Evolutionary conservation across 192 early-diverging fungal species (phyloP), one percentile per base, ranked within the genome.

Genomic region (Dimargaris xerosporica): DNA sequence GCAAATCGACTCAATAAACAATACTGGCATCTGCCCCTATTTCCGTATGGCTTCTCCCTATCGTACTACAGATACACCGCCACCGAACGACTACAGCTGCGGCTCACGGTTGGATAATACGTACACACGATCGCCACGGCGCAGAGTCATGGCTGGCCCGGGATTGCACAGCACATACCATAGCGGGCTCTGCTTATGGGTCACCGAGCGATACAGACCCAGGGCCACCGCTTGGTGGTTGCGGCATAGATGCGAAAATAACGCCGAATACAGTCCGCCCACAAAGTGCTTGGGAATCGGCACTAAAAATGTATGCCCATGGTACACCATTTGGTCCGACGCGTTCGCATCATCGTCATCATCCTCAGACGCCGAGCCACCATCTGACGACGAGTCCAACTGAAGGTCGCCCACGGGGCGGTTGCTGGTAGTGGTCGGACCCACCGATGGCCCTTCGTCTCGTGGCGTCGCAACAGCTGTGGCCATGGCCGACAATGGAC

Each of bases 131-230:
- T 87, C 85, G 45, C 70, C 71, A 15, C 75, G 69, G 61, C 76
- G 75, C 54, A 87, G 29, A 28, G 73, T 63, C 47, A 73, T 71
- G 39, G 72, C 64, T 6, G 63, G 62, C n/a, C 55, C 45, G 3
- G 85, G 85, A 52, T 87, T 87, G 1, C 82, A 70, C 52, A 78
- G 70, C 15, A 82, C 75, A 61, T 81, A 85, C 62, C 74, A 76
- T 61, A 77, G 63, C n/a, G 77, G 72, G 50, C 71, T 68, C 13
- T 65, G 67, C 31, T 74, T 70, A 45, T 85, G 82, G 54, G 71
- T 60, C 34, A 69, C 73, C 9, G 63, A 51, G 53, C 85, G 75
- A 62, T 87, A 87, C n/a, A 87, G 75, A 12, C 76, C 85, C n/a
- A 87, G 66, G 5, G 78, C 66, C 11, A 87, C 55, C 11, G 78